Base-by-base conservation (phyloP, 495 filamentous ascomycete species). In the Bombardia bombarda region DNA sequence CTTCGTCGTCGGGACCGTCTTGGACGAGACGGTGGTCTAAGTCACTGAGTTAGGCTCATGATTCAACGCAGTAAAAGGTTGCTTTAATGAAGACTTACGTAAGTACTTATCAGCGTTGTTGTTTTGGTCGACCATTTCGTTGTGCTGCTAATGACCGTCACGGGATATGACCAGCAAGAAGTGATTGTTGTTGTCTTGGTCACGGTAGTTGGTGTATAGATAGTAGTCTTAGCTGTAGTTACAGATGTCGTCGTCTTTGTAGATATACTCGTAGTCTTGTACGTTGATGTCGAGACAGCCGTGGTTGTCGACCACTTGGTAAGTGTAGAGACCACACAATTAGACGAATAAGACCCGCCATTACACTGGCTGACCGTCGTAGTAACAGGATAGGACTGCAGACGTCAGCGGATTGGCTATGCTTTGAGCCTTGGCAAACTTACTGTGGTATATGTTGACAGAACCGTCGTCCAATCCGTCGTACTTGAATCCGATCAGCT, bases 281-380 rank as follows among this genome's bases (percentile, higher is more conserved):
- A 9, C 21, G 38, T 32, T 21, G 33, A 21, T 35, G 38, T 50
- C 46, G 32, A 7, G 14, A 8, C 32, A 6, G 32, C 51, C 3
- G 50, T 61, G 3, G 42, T 48, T 20, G 52, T 55, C 17, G 38
- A 17, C 51, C 49, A 58, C 38, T 51, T 35, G 7, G 57, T 63
- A 3, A 43, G 52, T 13, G 55, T 53, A 36, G 28, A 47, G 13
- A 53, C 45, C n/a, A 47, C 45, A 42, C 56, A 59, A 3, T 24
- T 12, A 16, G 17, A 34, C 14, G 5, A 5, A 17, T 34, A 34
- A 6, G 7, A 6, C 5, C 16, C n/a, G n/a, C n/a, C n/a, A n/a
- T n/a, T n/a, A n/a, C n/a, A n/a, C n/a, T n/a, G n/a, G n/a, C n/a
- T n/a, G n/a, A n/a, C n/a, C n/a, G n/a, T n/a, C n/a, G n/a, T n/a